Evolutionary conservation across 257 asterid species (phyloP), one percentile per base, ranked within the genome.

Genomic region (Solanum pimpinellifolium): DNA sequence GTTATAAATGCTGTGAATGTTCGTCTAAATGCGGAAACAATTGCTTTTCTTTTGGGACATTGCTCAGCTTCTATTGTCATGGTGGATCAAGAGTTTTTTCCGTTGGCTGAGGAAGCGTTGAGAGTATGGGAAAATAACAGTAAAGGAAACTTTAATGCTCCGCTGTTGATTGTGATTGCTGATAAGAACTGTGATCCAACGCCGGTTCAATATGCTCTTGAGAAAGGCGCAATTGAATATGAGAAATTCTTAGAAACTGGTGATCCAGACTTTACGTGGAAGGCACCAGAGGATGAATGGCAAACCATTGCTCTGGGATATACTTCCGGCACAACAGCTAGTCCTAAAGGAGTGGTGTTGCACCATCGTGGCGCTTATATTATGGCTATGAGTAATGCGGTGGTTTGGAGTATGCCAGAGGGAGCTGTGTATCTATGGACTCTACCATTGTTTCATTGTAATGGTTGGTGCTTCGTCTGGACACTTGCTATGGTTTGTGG

Each of bases 391-490:
- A 94, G 95, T 88, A 96, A 94, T 83, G 88, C 91, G 15, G 49
- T 94, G 31, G 86, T 95, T 2, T 95, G 99, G 99, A 92, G 93
- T 15, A 95, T 96, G 90, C 83, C 69, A 15, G 99, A 95, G 92
- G 98, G 98, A 31, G 93, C 94, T 29, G 93, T 95, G 85, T 96
- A 95, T 87, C 88, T 96, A 31, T 96, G 99, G 99, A 96, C 98
- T 27, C 87, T 96, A 68, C 99, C 99, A 1, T 92, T 96, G 98
- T 96, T 96, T 86, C 99, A 96, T 60, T 96, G 99, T 65, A 96
- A 96, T 47, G 99, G 99, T 59, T 96, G 99, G 99, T 95, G 99
- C 84, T 96, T 96, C 90, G 44, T 97, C 78, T 96, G 98, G 98
- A 92, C 96, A 21, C 91, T 96, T 8, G 98, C 99, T 0, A 95